Conservation (phyloP, 495 filamentous ascomycete species). For the Pseudomonodictys pantanalensis region DNA sequence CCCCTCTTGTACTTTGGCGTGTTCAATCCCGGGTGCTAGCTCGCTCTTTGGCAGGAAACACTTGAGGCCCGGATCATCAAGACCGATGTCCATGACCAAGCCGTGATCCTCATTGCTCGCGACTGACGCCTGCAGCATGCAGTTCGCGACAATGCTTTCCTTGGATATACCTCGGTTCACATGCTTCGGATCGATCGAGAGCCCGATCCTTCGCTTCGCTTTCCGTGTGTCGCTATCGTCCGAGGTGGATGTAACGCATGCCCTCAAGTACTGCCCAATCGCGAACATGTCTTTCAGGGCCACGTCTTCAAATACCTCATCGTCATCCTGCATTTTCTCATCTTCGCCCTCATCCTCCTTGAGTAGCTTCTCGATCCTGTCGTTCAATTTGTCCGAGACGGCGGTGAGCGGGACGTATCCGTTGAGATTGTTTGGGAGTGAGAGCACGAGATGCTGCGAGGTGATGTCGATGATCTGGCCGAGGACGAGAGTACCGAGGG, state of each 20-base stretch:
- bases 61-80: constrained; percentile 62
- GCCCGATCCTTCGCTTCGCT: constrained; percentile 74
- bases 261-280: constrained; percentile 85
- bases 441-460: constrained; percentile 69
- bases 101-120: constrained; percentile 92
- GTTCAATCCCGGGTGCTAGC: constrained; percentile 57
- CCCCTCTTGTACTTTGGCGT: constrained; percentile 68
- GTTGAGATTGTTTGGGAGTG: constrained; percentile 86
- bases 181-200: constrained; percentile 72
- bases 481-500: constrained; percentile 78
- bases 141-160: constrained; percentile 66
- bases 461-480: constrained; percentile 84
- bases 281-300: constrained; percentile 71
- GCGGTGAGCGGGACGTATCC: constrained; percentile 89
- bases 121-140: constrained; percentile 81
- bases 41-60: constrained; percentile 92
- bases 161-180: constrained; percentile 70
- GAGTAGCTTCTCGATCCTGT: constrained; percentile 62
- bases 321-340: constrained; percentile 54
- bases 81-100: constrained; percentile 84
- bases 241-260: constrained; percentile 71
- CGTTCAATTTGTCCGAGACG: constrained; percentile 70
- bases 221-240: constrained; percentile 57
- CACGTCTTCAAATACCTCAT: constrained; percentile 55
- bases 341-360: constrained; percentile 55